Evolutionary conservation across 2,329 filamentous ascomycete genomes (phyloP), one percentile per base, ranked within the genome.

Genomic region (Incumbomyces lentus): DNA sequence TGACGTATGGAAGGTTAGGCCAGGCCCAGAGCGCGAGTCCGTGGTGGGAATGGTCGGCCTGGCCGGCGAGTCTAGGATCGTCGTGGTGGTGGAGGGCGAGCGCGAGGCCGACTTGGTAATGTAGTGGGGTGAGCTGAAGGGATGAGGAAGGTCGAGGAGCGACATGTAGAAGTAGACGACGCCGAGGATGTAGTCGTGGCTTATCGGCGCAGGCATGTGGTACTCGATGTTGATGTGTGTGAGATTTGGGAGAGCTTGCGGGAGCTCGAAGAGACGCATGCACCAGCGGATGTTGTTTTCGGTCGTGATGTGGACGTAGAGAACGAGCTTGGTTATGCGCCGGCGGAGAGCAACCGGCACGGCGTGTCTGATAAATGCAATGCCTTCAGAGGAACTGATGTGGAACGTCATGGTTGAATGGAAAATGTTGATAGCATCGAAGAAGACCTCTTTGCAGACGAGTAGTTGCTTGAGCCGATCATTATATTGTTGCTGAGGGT

Each of bases 121-220:
- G 16, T 32, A 33, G 6, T 5, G n/a, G 11, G 42, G 42, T 18
- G 17, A 18, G 22, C 31, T 38, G 22, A 45, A 31, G 5, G 33
- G 33, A 6, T 33, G 18, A 13, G 18, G 22, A 12, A 46, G 33
- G 8, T 7, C n/a, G 13, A 40, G 29, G 29, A 46, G 31, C 8
- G 44, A 30, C 11, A 40, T 35, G 8, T 32, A 33, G 44, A 46
- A 22, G 22, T 40, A 40, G 13, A 46, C 31, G 2, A 33, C 44
- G 18, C 40, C 44, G 16, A 46, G 29, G 10, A 46, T 16, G 31
- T 40, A 40, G 35, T 46, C 26, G 30, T 46, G 35, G 22, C 36
- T 40, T n/a, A 40, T 29, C 33, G 44, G 44, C 12, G 44, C 35
- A 22, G 35, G 44, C 44, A 46, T 46, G 17, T 46, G 44, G 19